Conservation (phyloP, 139 green algal genomes). For the Limnomonas spitsbergensis region DNA sequence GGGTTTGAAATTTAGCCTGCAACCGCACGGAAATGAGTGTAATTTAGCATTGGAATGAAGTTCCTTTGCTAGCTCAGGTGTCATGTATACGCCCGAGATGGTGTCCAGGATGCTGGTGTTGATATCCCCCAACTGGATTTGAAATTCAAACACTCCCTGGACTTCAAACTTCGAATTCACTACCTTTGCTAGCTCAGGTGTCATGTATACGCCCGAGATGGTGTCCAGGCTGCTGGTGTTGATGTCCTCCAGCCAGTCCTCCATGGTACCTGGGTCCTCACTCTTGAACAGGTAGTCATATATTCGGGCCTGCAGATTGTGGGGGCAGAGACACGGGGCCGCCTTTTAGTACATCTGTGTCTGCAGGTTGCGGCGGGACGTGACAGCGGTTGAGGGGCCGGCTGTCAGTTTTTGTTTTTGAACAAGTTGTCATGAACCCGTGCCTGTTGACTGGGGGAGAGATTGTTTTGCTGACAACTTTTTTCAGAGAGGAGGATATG, state of each 20-base stretch:
- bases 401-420: too few species aligned
- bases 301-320: slow-evolving; percentile 63
- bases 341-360: neutral
- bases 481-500: too few species aligned
- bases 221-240: slow-evolving; percentile 58
- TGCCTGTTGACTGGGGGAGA: too few species aligned
- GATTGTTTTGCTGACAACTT: too few species aligned
- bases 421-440: too few species aligned
- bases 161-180: neutral
- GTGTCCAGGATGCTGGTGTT: slow-evolving; percentile 57
- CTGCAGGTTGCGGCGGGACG: slow-evolving; percentile 29
- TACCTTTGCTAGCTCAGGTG: slow-evolving; percentile 25
- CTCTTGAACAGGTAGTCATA: slow-evolving; percentile 88
- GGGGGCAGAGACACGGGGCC: neutral
- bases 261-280: slow-evolving; percentile 54
- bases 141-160: neutral
- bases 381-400: too few species aligned
- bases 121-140: slow-evolving; percentile 68
- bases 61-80: slow-evolving; percentile 25
- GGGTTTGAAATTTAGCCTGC: neutral
- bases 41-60: neutral
- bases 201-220: slow-evolving; percentile 30
- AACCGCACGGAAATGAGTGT: neutral
- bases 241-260: slow-evolving; percentile 84
- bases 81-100: slow-evolving; percentile 30